Percentiles rank a stretch among this genome's conserved stretches.
Conservation (phyloP, 176 grass and related monocot species). For the Bolboschoenus planiculmis region DNA sequence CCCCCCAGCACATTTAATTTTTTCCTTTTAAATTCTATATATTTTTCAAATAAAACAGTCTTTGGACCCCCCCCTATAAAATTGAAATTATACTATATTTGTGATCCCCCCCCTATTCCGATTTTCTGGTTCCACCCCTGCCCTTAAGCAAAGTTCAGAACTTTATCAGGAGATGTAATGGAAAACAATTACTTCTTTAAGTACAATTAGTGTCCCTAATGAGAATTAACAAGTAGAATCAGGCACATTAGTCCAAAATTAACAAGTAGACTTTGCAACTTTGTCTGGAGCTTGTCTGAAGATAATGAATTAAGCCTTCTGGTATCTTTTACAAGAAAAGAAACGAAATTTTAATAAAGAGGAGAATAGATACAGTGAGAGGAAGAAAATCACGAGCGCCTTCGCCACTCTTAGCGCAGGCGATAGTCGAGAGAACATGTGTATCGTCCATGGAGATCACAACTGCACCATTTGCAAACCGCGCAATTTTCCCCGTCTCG, state of each 20-base stretch:
- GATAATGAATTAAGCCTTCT: background rate
- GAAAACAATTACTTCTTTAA: too few species aligned
- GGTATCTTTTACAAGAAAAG: background rate
- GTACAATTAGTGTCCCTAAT: background rate
- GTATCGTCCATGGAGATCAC: slow-evolving; percentile 91
- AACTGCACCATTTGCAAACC: slow-evolving; percentile 81
- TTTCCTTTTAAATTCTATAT: too few species aligned
- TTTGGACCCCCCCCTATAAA: too few species aligned
- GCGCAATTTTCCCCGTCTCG: slow-evolving; percentile 84
- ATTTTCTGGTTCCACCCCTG: too few species aligned
- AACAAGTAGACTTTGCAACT: background rate
- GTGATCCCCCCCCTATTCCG: too few species aligned
- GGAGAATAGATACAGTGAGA: slow-evolving; percentile 51
- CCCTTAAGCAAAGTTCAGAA: too few species aligned
- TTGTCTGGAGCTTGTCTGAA: background rate
- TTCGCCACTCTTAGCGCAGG: slow-evolving; percentile 52
- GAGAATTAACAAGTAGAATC: background rate
- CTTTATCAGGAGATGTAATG: too few species aligned
- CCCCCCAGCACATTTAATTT: too few species aligned
- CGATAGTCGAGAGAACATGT: slow-evolving; percentile 68
- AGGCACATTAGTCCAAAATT: background rate
- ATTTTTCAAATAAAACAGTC: too few species aligned
- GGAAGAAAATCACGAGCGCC: slow-evolving; percentile 75
- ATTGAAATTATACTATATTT: too few species aligned
- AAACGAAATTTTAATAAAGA: background rate